Conservation (phyloP, 2,329 filamentous ascomycete species). For the Davidsoniella eucalypti region DNA sequence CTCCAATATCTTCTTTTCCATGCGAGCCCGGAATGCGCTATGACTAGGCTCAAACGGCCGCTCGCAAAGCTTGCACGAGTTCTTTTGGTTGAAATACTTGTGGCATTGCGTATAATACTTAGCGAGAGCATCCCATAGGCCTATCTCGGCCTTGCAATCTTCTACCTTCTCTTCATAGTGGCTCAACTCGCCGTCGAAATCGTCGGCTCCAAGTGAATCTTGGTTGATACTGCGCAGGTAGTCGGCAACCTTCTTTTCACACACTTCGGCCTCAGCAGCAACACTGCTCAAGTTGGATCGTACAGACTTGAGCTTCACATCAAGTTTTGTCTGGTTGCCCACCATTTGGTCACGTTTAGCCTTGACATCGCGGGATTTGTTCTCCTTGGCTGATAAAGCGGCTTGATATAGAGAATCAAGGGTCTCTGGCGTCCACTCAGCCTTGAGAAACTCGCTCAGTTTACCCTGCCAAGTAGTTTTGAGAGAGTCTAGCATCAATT, state of each 20-base stretch:
- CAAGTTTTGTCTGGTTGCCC: conserved; percentile 59
- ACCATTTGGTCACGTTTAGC: conserved; percentile 52
- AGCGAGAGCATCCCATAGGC: conserved; percentile 50
- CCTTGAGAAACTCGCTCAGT: conserved; percentile 46
- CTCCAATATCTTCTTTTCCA: conserved; percentile 51
- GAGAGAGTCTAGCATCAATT: conserved; percentile 63
- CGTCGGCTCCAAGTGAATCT: conserved; percentile 30
- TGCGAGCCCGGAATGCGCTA: conserved; percentile 39
- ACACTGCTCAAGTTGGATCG: conserved; percentile 50
- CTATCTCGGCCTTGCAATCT: conserved; percentile 47
- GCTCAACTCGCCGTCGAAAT: conserved; percentile 34
- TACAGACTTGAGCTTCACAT: conserved; percentile 51
- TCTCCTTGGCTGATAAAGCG: conserved; percentile 39
- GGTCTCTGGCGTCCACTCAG: conserved; percentile 49
- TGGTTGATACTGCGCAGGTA: conserved; percentile 31
- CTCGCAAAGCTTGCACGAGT: conserved; percentile 61
- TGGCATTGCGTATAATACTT: conserved; percentile 58
- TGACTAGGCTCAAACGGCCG: conserved; percentile 47
- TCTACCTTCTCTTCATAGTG: conserved; percentile 40
- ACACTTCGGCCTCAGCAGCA: conserved; percentile 42
- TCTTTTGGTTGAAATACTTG: conserved; percentile 46
- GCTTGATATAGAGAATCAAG: conserved; percentile 57
- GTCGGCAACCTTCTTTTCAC: conserved; percentile 37
- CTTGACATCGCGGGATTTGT: conserved; percentile 46
- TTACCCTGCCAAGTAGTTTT: conserved; percentile 56